Evolutionary conservation across 2,329 filamentous ascomycete genomes (phyloP).

Genomic region (Aureobasidium sp.): DNA sequence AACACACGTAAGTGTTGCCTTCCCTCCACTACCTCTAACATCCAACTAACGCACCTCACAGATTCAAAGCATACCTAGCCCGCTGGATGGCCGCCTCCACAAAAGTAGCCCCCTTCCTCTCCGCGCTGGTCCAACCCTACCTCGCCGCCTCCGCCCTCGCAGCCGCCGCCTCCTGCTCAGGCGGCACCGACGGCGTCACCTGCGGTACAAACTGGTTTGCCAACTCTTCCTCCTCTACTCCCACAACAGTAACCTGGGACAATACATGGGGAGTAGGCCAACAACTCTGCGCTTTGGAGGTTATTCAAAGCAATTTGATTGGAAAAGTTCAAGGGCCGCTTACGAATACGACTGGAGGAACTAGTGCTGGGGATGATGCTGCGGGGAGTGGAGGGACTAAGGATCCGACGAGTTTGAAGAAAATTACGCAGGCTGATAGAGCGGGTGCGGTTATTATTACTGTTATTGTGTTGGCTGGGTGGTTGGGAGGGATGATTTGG

Average conservation of each 20-base stretch:
- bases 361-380: conserved; percentile 37
- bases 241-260: conserved; percentile 24
- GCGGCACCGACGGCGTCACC: conserved; percentile 28
- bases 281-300: conserved; percentile 43
- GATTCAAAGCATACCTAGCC: conserved; percentile 52
- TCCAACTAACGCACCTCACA: no score
- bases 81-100: conserved; percentile 41
- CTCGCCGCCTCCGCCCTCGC: conserved; percentile 33
- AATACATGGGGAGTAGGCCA: conserved; percentile 34
- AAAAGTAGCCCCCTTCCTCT: conserved; percentile 33
- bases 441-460: conserved; percentile 62
- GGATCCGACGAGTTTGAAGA: conserved; percentile 21
- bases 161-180: conserved; percentile 36
- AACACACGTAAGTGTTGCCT: conserved; percentile 31
- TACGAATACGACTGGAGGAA: conserved; percentile 45
- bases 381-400: conserved; percentile 27
- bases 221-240: background rate
- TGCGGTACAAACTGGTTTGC: conserved; percentile 37
- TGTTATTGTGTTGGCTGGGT: conserved; percentile 42
- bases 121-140: conserved; percentile 27
- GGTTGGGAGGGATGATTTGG: conserved; percentile 41
- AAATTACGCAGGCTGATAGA: conserved; percentile 52
- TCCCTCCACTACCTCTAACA: no score
- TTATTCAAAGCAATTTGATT: conserved; percentile 36
- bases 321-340: conserved; percentile 31